Base-by-base conservation (phyloP, 2,329 filamentous ascomycete species). In the Epicoccum sorghinum region DNA sequence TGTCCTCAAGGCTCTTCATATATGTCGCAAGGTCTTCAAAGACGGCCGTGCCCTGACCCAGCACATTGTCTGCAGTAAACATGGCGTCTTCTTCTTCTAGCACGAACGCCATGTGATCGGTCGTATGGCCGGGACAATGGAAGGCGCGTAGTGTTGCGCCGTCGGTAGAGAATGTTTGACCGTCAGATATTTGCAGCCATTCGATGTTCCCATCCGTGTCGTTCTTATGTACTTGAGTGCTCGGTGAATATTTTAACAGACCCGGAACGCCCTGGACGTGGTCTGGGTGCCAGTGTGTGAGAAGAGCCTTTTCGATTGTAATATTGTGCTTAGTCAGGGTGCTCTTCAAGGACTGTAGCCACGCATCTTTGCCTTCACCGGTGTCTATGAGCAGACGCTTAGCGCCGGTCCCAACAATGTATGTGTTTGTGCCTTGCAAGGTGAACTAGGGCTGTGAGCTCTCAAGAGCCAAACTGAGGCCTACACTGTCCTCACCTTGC, bases 201-300 rank as follows among this genome's bases (percentile, higher is more conserved):
- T 60, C 61, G 12, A 62, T 55, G 13, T 67, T 63, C 12, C 65
- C 59, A 13, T 67, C 61, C 0, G 89, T 87, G 32, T 84, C 75
- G 62, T 86, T 78, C 73, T 95, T 93, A 76, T 87, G 85, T 35
- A 95, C 75, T 22, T 78, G 78, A 6, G 83, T 86, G 14, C 80
- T 70, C 0, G 90, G 88, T n/a, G 81, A 89, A 23, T 88, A 70
- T 12, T 77, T 74, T 14, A 87, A 78, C 1, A 97, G 79, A 65
- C 96, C 86, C 3, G 77, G 71, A 23, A 97, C 83, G 7, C 95
- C 95, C 23, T 87, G 85, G 6, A 87, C 83, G 70, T 99, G 95
- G 69, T 99, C 95, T 37, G 79, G 83, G 70, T 99, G 95, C 91
- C 93, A 96, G 74, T 99, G 95, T 0, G 93, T 96, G 43, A 99